A percentile compares a stretch with the other conserved stretches of the same genome.
Conservation (phyloP, 2,329 filamentous ascomycete genomes). For the Penicillium sp. region DNA sequence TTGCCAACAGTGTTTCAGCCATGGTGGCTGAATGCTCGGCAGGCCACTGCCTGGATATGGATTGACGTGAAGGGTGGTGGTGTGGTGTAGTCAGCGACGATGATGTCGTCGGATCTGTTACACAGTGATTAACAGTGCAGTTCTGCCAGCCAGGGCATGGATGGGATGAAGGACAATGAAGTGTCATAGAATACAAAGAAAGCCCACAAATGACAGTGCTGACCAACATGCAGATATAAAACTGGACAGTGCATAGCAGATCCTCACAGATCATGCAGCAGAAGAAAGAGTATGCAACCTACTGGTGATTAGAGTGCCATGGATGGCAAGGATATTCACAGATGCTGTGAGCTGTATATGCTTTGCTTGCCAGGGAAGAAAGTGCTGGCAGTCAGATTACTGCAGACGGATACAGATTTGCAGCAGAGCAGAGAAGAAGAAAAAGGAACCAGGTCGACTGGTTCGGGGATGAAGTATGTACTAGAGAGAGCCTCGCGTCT, state of each 20-base stretch:
- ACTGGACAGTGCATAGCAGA: neutral
- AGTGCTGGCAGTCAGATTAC: constrained; percentile 2
- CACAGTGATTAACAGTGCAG: constrained; percentile 5
- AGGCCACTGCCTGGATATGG: neutral
- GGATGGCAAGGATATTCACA: constrained; percentile 8
- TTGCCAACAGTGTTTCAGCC: constrained; percentile 18
- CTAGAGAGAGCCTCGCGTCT: neutral
- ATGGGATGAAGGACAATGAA: constrained; percentile 8
- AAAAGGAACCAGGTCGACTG: neutral
- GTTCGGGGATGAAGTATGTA: neutral
- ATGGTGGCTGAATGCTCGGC: constrained; percentile 16
- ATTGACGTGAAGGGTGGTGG: neutral
- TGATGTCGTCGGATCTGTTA: constrained; percentile 23
- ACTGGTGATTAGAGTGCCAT: constrained; percentile 10
- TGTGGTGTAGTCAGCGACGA: constrained; percentile 20
- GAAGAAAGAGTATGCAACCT: neutral
- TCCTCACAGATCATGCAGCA: neutral
- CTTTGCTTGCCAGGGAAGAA: neutral
- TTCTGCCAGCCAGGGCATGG: constrained; percentile 3
- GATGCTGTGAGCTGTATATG: constrained; percentile 2
- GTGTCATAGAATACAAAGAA: constrained; percentile 8
- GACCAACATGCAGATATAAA: too few species aligned
- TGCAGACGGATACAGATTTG: constrained; percentile 11
- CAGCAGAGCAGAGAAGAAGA: neutral
- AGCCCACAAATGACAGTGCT: constrained; percentile 3